Evolutionary conservation across 2,329 filamentous ascomycete species (phyloP), one percentile per base, ranked within the genome.

Genomic region (Cordyceps cateniannulata): DNA sequence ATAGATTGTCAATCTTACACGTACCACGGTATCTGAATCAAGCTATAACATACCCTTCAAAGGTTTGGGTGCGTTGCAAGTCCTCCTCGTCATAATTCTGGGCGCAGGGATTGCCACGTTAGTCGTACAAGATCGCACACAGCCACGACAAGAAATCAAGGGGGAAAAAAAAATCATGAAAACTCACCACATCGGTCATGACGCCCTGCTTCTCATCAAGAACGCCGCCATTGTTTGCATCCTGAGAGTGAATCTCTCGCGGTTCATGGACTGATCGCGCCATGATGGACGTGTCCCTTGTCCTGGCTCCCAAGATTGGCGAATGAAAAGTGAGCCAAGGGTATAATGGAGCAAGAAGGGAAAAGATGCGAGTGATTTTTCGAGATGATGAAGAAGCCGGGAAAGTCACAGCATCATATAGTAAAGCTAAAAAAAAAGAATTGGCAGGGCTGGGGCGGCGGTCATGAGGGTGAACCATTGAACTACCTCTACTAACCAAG

Each of bases 391-490:
- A 42, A 32, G 16, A n/a, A 35, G 48, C 24, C 18, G 59, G 59
- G 50, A 32, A n/a, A 27, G 27, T 47, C 42, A 25, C 18, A 8
- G 27, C 24, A 54, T 54, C 50, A 60, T 55, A 60, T 60, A 60
- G 4, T 40, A 54, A 60, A 55, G 20, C 55, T 18, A 49, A 54
- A 55, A 45, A 32, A 53, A 24, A 12, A 16, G 10, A 4, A 42
- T n/a, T 49, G 29, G 45, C 29, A 50, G 45, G 45, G 18, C 32
- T 29, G 29, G 45, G 12, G 7, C 20, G 9, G 32, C 45, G 22
- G 54, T 49, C 22, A 50, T 32, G 40, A 35, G 25, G 3, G 27
- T 29, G 27, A 24, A 38, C 40, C 40, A n/a, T 8, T 8, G 14
- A 29, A n/a, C 2, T 24, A 40, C 14, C 32, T n/a, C 32, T 3